Evolutionary conservation across 2,329 filamentous ascomycete genomes (phyloP).

Genomic region (Penicillium sp.): DNA sequence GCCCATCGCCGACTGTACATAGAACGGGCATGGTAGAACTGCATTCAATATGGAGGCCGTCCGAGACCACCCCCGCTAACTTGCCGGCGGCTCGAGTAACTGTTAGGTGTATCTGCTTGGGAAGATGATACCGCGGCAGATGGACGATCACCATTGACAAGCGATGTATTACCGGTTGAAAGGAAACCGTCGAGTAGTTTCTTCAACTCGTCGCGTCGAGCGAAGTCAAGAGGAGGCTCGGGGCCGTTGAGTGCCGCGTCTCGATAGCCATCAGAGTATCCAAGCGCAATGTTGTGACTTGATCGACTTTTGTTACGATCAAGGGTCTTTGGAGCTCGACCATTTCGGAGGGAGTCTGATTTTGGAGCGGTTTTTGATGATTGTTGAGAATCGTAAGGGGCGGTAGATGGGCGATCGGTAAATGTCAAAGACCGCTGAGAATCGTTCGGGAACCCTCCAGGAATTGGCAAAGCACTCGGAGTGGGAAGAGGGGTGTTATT

Average conservation of each 20-base stretch:
- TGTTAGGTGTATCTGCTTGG: slow-evolving; percentile 7
- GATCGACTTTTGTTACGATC: slow-evolving; percentile 32
- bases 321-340: slow-evolving; percentile 23
- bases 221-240: slow-evolving; percentile 13
- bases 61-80: slow-evolving; percentile 27
- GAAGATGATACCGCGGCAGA: slow-evolving; percentile 7
- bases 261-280: slow-evolving; percentile 11
- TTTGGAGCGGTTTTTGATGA: slow-evolving; percentile 17
- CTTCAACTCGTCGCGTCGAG: slow-evolving; percentile 29
- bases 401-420: slow-evolving; percentile 28
- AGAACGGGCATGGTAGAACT: background rate
- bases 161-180: slow-evolving; percentile 19
- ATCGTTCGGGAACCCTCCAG: slow-evolving; percentile 39
- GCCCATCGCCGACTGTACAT: slow-evolving; percentile 13
- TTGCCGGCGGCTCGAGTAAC: slow-evolving; percentile 17
- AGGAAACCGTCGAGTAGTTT: slow-evolving; percentile 35
- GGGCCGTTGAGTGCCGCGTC: slow-evolving; percentile 11
- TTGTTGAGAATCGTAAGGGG: slow-evolving; percentile 22
- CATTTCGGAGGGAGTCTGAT: slow-evolving; percentile 8
- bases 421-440: slow-evolving; percentile 27
- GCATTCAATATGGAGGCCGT: slow-evolving; percentile 29
- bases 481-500: slow-evolving; percentile 45
- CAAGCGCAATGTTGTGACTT: slow-evolving; percentile 24
- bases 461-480: slow-evolving; percentile 37
- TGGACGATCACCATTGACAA: slow-evolving; percentile 14